These are phyloP conservation scores for Coffea canephora DNA, from an alignment of 257 asterid species.

Conservation along the genomic window DNA sequence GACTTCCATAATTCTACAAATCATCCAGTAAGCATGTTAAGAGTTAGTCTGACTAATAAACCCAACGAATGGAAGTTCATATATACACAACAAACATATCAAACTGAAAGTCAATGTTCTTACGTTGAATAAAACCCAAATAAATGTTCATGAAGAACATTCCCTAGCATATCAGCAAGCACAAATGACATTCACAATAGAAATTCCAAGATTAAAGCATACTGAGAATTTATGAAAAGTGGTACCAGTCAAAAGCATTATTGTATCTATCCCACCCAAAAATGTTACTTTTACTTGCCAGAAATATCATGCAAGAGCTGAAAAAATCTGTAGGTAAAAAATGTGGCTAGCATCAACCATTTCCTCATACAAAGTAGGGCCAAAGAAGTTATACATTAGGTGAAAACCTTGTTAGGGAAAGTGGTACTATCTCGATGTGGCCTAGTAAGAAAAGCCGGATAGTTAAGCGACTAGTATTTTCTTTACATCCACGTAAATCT, in stretches of 20 bases:
- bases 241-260: neutral
- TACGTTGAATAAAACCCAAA: neutral
- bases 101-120: neutral
- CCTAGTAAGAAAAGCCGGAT: too few species aligned
- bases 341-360: neutral
- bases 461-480: too few species aligned
- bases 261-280: neutral
- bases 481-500: neutral
- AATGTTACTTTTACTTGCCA: neutral
- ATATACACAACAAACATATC: neutral
- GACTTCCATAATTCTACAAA: conserved; percentile 84
- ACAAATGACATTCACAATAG: neutral
- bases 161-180: neutral
- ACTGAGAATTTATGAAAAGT: neutral
- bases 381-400: too few species aligned
- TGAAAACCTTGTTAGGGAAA: neutral
- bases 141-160: neutral
- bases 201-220: neutral
- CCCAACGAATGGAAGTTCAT: neutral
- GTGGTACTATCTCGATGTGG: neutral
- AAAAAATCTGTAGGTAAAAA: neutral
- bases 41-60: conserved; percentile 6
- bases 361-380: neutral
- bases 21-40: neutral
- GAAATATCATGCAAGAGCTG: neutral